Evolutionary conservation across 148 eudicot species (phyloP).

Genomic region (Salicornia ramosissima): DNA sequence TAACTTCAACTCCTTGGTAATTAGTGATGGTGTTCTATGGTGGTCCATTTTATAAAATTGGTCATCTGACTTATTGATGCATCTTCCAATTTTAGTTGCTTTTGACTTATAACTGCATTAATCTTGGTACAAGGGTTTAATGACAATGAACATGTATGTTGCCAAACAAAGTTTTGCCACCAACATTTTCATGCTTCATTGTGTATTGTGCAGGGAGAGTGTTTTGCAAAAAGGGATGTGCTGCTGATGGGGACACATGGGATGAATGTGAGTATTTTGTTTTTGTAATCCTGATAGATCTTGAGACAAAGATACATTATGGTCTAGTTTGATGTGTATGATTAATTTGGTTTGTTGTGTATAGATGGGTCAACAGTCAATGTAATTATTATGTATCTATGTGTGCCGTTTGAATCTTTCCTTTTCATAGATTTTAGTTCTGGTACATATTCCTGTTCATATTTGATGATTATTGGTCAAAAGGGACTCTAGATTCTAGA

Average conservation of each 20-base stretch:
- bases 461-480: not conserved
- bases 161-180: not conserved
- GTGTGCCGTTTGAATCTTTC: not conserved
- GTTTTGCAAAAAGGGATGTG: constrained; percentile 96
- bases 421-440: not conserved
- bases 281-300: constrained; percentile 7
- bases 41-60: not conserved
- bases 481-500: constrained; percentile 1
- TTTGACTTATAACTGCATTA: not conserved
- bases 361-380: not conserved
- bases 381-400: not conserved
- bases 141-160: not conserved
- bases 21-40: not conserved
- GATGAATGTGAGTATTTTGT: constrained; percentile 77
- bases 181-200: constrained; percentile 1
- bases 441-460: not conserved
- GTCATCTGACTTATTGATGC: not conserved
- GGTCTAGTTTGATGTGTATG: not conserved
- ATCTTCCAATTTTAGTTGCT: not conserved
- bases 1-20: not conserved
- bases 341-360: not conserved
- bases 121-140: not conserved
- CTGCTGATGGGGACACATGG: constrained; percentile 87
- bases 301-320: constrained; percentile 1
- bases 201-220: constrained; percentile 68